phyloP scores from a whole-genome alignment of 2,329 filamentous ascomycete genomes.

The Colletotrichum horii region DNA sequence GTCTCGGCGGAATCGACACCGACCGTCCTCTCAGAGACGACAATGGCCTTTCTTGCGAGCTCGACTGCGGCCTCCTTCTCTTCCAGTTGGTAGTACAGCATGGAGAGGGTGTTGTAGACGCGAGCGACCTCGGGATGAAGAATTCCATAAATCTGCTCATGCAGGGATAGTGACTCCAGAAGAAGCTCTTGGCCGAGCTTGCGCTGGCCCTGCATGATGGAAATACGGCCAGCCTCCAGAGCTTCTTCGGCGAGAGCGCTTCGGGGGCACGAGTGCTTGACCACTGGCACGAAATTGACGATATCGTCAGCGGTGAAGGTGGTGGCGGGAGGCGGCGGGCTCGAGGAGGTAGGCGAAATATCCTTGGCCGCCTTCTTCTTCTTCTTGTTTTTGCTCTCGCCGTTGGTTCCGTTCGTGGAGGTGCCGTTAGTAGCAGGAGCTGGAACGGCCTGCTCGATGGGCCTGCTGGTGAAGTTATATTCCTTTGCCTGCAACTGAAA shows the following conservation, averaged over 20 bases:
- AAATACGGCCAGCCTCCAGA: constrained; percentile 92
- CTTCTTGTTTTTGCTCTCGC: constrained; percentile 65
- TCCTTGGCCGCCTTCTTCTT: constrained; percentile 56
- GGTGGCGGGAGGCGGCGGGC: constrained; percentile 32
- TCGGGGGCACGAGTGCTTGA: constrained; percentile 93
- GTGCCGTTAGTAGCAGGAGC: constrained; percentile 34
- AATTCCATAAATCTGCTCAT: constrained; percentile 98
- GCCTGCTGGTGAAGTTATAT: constrained; percentile 39
- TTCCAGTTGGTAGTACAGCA: constrained; percentile 96
- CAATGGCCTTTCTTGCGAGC: constrained; percentile 93
- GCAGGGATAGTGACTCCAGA: constrained; percentile 91
- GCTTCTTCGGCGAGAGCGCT: constrained; percentile 94
- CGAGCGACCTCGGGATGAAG: constrained; percentile 95
- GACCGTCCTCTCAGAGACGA: constrained; percentile 92
- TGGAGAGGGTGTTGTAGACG: constrained; percentile 93
- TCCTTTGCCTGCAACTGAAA: constrained; percentile 82
- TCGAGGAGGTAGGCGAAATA: constrained; percentile 51
- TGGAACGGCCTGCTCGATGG: constrained; percentile 32
- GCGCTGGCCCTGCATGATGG: constrained; percentile 93
- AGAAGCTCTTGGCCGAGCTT: constrained; percentile 95
- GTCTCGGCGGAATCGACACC: constrained; percentile 95
- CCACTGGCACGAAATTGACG: constrained; percentile 88
- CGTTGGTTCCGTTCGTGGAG: constrained; percentile 43
- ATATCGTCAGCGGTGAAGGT: constrained; percentile 83
- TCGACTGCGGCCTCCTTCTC: constrained; percentile 97